Percentiles rank a stretch among this genome's conserved stretches.
Conservation (phyloP, 768 basidiomycete genomes). For the Wakefieldia striispora region DNA sequence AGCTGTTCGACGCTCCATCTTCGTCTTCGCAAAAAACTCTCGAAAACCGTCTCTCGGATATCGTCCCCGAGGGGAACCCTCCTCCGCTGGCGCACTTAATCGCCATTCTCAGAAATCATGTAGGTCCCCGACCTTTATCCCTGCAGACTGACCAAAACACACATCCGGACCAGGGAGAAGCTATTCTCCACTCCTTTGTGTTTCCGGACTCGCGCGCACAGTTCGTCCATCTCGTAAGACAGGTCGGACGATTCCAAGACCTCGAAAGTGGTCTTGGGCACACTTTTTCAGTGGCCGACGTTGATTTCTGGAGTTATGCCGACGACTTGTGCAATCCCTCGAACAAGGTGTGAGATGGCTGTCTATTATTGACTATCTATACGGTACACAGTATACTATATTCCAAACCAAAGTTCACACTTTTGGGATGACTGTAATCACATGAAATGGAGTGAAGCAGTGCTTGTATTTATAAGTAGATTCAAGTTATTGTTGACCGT, state of each 20-base stretch:
- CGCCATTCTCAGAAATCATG: conserved; percentile 56
- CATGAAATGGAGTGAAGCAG: conserved; percentile 6
- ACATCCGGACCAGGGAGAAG: conserved; percentile 43
- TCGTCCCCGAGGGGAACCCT: conserved; percentile 7
- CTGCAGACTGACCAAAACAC: conserved; percentile 8
- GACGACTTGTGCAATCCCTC: conserved; percentile 13
- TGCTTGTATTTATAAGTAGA: not conserved
- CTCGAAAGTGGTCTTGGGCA: conserved; percentile 21
- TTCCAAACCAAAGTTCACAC: too few relatives aligned
- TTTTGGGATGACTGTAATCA: not conserved
- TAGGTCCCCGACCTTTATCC: conserved; percentile 36
- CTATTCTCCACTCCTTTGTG: conserved; percentile 58
- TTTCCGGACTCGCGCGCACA: conserved; percentile 75
- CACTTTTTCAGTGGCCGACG: conserved; percentile 35
- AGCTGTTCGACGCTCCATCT: conserved; percentile 38
- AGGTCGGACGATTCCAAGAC: conserved; percentile 41
- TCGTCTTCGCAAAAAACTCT: conserved; percentile 4
- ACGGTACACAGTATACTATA: too few relatives aligned
- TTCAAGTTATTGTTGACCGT: not conserved
- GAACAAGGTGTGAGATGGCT: conserved; percentile 1
- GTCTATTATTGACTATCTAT: not conserved
- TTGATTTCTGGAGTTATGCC: conserved; percentile 72
- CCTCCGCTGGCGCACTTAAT: conserved; percentile 45
- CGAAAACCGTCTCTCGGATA: conserved; percentile 9
- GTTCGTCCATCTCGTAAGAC: conserved; percentile 55